phyloP scores from a whole-genome alignment of 2,329 filamentous ascomycete genomes.

The Biscogniauxia sp. region DNA sequence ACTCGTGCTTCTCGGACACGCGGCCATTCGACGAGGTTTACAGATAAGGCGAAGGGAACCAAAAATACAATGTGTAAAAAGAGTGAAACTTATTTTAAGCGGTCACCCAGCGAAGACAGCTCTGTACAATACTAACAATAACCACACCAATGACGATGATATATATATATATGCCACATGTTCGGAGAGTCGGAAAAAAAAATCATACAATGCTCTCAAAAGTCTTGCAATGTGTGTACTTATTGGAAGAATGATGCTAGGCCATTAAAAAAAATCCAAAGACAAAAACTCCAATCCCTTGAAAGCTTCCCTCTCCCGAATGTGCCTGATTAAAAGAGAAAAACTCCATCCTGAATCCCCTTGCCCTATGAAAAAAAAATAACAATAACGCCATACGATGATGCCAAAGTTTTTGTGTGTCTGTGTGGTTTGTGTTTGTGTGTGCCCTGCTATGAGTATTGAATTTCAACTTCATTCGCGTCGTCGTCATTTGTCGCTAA shows the following conservation, averaged over 20 bases:
- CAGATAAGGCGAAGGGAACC: constrained; percentile 48
- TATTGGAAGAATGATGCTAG: background rate
- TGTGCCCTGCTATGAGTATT: too few relatives aligned
- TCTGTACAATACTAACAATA: constrained; percentile 9
- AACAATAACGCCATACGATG: background rate
- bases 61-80: background rate
- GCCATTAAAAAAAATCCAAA: background rate
- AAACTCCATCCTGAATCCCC: too few relatives aligned
- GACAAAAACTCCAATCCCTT: background rate
- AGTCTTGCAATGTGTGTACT: background rate
- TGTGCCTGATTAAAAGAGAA: too few relatives aligned
- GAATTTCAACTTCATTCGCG: too few relatives aligned
- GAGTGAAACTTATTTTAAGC: background rate
- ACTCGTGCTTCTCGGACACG: constrained; percentile 92
- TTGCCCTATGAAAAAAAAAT: background rate
- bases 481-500: too few relatives aligned
- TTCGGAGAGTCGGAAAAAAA: background rate
- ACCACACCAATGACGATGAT: too few relatives aligned
- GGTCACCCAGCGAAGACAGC: background rate
- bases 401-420: background rate
- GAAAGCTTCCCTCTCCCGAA: background rate
- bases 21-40: constrained; percentile 97
- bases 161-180: too few relatives aligned
- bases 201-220: background rate
- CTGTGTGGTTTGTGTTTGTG: too few relatives aligned